A percentile compares a stretch with the other conserved stretches of the same genome.
Conservation (phyloP, 192 early-diverging fungal species). For the Physocladia obscura region DNA sequence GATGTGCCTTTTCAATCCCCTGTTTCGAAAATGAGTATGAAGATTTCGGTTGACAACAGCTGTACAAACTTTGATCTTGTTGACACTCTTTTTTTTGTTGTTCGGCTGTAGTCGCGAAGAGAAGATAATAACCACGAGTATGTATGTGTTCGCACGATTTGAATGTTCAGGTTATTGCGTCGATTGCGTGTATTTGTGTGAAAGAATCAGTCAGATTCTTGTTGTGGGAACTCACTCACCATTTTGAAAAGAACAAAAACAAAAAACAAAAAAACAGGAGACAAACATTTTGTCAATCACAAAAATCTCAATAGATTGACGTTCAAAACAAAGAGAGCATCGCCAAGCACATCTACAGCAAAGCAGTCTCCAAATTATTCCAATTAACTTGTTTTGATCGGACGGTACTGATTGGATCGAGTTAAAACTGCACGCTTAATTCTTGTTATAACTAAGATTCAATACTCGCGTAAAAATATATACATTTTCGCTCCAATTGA, state of each 20-base stretch:
- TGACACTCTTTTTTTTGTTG: slow-evolving; percentile 32
- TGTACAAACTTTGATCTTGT: slow-evolving; percentile 29
- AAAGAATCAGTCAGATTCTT: too few species aligned
- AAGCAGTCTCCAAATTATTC: too few species aligned
- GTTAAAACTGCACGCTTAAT: too few species aligned
- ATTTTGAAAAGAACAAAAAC: too few species aligned
- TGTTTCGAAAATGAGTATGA: slow-evolving; percentile 9
- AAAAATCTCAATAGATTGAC: background rate
- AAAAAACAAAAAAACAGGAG: too few species aligned
- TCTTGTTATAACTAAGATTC: too few species aligned
- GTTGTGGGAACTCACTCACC: too few species aligned
- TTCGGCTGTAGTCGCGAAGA: slow-evolving; percentile 22
- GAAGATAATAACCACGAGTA: background rate
- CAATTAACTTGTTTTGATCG: too few species aligned
- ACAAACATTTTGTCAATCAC: background rate
- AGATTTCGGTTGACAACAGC: background rate
- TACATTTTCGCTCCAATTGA: too few species aligned
- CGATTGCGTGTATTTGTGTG: background rate
- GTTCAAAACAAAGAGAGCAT: background rate
- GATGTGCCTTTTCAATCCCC: slow-evolving; percentile 68
- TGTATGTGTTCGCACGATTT: background rate
- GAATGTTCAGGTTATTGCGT: background rate
- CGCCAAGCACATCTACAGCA: background rate
- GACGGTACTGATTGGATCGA: too few species aligned
- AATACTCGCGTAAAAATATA: too few species aligned